These are phyloP conservation scores for Theileria sp. DNA, from an alignment of 169 alveolate genomes.

Conservation along the genomic window DNA sequence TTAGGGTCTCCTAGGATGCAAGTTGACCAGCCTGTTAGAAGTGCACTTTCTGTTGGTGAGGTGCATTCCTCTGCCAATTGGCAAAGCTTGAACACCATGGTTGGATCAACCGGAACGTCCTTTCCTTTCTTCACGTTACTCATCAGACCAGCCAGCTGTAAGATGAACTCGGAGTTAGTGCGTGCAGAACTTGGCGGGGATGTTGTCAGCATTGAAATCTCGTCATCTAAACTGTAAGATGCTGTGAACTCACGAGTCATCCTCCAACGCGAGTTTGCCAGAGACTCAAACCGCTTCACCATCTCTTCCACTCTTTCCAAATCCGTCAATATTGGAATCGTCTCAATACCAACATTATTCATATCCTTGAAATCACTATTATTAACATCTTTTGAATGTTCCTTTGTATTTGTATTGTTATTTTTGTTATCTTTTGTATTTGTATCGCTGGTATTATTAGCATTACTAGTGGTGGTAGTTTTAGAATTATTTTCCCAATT, in stretches of 20 bases:
- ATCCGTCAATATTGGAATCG: slow-evolving; percentile 22
- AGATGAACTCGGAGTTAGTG: slow-evolving; percentile 35
- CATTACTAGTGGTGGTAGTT: background rate
- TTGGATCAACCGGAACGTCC: slow-evolving; percentile 19
- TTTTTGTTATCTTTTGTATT: background rate
- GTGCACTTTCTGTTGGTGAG: slow-evolving; percentile 15
- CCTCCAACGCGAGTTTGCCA: slow-evolving; percentile 52
- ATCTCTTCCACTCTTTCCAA: slow-evolving; percentile 52
- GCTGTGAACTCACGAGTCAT: slow-evolving; percentile 56
- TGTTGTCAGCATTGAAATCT: slow-evolving; percentile 13
- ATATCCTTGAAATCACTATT: background rate
- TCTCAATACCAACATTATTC: background rate
- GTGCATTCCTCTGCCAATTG: slow-evolving; percentile 24
- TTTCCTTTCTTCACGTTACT: slow-evolving; percentile 9
- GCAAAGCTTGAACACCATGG: slow-evolving; percentile 18
- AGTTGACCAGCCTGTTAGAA: slow-evolving; percentile 24
- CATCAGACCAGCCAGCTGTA: slow-evolving; percentile 45
- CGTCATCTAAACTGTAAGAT: slow-evolving; percentile 46
- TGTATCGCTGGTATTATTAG: background rate
- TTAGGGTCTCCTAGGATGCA: background rate
- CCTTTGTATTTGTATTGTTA: background rate
- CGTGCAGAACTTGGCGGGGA: slow-evolving; percentile 7
- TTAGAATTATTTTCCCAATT: no score
- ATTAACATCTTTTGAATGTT: background rate
- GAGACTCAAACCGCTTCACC: slow-evolving; percentile 32